Evolutionary conservation across 2,329 filamentous ascomycete genomes (phyloP).

Genomic region (Fusarium camptoceras): DNA sequence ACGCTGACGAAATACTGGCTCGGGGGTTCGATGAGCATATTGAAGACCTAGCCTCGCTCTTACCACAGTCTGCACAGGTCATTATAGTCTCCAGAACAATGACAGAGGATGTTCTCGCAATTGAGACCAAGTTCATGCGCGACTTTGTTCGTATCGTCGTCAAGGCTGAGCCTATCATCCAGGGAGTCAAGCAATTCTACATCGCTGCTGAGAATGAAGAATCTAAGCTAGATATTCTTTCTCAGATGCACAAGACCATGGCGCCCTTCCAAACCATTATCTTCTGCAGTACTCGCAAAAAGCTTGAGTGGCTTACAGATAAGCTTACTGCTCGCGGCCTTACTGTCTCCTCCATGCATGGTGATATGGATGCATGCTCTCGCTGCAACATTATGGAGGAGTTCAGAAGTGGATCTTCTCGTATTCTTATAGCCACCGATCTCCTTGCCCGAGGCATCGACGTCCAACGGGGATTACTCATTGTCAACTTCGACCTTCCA

Average conservation of each 20-base stretch:
- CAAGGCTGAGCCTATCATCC: slow-evolving; percentile 98
- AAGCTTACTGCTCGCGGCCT: slow-evolving; percentile 99
- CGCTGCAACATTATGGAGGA: slow-evolving; percentile 99
- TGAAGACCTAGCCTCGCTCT: slow-evolving; percentile 99
- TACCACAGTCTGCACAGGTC: slow-evolving; percentile 97
- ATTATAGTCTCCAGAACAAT: slow-evolving; percentile 98
- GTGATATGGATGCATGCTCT: slow-evolving; percentile 98
- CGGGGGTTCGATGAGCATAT: slow-evolving; percentile 99
- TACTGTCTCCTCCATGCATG: slow-evolving; percentile 99
- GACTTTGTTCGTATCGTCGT: slow-evolving; percentile 98
- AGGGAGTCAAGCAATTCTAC: slow-evolving; percentile 99
- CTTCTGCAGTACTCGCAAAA: slow-evolving; percentile 99
- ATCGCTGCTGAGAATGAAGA: slow-evolving; percentile 99
- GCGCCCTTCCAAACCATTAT: slow-evolving; percentile 99
- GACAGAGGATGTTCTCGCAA: slow-evolving; percentile 98
- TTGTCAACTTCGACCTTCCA: slow-evolving; percentile 99
- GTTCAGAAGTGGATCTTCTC: slow-evolving; percentile 98
- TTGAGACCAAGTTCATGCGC: slow-evolving; percentile 99
- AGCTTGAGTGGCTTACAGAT: slow-evolving; percentile 99
- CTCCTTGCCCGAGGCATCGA: slow-evolving; percentile 99
- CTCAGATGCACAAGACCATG: slow-evolving; percentile 98
- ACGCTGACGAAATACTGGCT: slow-evolving; percentile 99
- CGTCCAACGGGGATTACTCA: slow-evolving; percentile 98
- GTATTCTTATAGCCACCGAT: slow-evolving; percentile 98
- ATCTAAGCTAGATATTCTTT: slow-evolving; percentile 99